Percentiles rank a stretch among this genome's conserved stretches.
phyloP scores from a whole-genome alignment of 306 rosid genomes.

The Castanea sativa region DNA sequence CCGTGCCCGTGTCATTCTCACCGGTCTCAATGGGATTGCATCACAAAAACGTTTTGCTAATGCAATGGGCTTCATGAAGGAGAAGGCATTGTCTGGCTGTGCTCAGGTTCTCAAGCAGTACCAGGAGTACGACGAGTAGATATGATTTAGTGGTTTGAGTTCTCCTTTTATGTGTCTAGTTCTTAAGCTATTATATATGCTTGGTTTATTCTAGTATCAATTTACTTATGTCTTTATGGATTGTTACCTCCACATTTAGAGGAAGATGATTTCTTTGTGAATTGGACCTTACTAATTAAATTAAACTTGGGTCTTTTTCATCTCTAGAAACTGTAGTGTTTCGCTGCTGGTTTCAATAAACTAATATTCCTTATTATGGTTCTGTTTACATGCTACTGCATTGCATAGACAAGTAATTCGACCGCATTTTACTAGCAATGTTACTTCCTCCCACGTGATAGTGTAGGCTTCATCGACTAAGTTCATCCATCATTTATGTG shows the following conservation, averaged over 20 bases:
- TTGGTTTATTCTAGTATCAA: slow-evolving; percentile 20
- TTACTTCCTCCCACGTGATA: too few relatives aligned
- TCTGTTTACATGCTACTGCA: background rate
- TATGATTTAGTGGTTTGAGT: slow-evolving; percentile 23
- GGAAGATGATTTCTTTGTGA: slow-evolving; percentile 29
- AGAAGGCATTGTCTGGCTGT: slow-evolving; percentile 54
- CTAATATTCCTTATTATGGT: background rate
- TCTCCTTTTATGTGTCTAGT: slow-evolving; percentile 12
- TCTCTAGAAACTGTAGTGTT: background rate
- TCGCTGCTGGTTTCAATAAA: background rate
- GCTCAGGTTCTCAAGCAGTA: slow-evolving; percentile 58
- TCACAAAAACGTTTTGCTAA: slow-evolving; percentile 59
- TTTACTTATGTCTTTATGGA: slow-evolving; percentile 31
- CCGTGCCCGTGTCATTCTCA: slow-evolving; percentile 76
- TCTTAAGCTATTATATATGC: background rate
- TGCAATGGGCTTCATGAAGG: slow-evolving; percentile 57
- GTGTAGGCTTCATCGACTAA: too few relatives aligned
- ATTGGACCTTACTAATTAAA: slow-evolving; percentile 22
- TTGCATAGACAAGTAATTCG: background rate
- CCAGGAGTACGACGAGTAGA: slow-evolving; percentile 62
- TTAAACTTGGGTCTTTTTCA: background rate
- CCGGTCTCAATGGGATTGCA: slow-evolving; percentile 69
- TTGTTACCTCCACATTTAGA: slow-evolving; percentile 41
- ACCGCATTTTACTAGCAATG: background rate
- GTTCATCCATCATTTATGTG: too few relatives aligned